phyloP scores from a whole-genome alignment of 768 basidiomycete species.

The Leccinum aurantiacum region DNA sequence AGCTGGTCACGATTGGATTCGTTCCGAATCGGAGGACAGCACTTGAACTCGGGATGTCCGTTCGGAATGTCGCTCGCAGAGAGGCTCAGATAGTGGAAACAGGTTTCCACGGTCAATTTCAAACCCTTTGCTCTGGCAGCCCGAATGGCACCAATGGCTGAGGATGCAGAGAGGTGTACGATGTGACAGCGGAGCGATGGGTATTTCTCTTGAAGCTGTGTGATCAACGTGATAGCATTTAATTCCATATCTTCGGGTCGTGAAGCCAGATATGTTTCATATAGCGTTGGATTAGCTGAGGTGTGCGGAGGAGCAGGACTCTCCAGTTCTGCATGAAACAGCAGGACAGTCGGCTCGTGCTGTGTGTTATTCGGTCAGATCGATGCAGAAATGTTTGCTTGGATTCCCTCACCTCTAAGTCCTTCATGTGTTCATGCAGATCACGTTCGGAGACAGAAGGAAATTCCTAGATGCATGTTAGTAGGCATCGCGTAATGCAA shows the following conservation, averaged over 20 bases:
- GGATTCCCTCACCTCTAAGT: slow-evolving; percentile 56
- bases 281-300: slow-evolving; percentile 50
- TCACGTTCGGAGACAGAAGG: slow-evolving; percentile 78
- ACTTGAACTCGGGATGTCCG: slow-evolving; percentile 87
- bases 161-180: slow-evolving; percentile 89
- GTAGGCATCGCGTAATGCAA: slow-evolving; percentile 4
- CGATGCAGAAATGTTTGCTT: slow-evolving; percentile 2
- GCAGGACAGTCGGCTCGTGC: slow-evolving; percentile 67
- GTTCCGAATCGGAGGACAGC: slow-evolving; percentile 90
- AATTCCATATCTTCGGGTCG: slow-evolving; percentile 80
- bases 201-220: slow-evolving; percentile 56
- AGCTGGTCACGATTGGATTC: slow-evolving; percentile 68
- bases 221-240: slow-evolving; percentile 79
- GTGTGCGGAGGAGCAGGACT: slow-evolving; percentile 16
- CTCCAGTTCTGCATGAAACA: slow-evolving; percentile 94
- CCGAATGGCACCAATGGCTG: slow-evolving; percentile 74
- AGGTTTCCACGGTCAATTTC: slow-evolving; percentile 91
- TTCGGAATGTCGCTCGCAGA: slow-evolving; percentile 69
- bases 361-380: slow-evolving; percentile 40
- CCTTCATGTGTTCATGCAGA: slow-evolving; percentile 65
- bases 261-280: slow-evolving; percentile 82
- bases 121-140: slow-evolving; percentile 62
- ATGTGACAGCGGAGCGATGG: slow-evolving; percentile 84
- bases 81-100: slow-evolving; percentile 93
- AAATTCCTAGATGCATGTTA: slow-evolving; percentile 69